phyloP scores from a whole-genome alignment of 306 rosid species.

The Inga oerstediana region DNA sequence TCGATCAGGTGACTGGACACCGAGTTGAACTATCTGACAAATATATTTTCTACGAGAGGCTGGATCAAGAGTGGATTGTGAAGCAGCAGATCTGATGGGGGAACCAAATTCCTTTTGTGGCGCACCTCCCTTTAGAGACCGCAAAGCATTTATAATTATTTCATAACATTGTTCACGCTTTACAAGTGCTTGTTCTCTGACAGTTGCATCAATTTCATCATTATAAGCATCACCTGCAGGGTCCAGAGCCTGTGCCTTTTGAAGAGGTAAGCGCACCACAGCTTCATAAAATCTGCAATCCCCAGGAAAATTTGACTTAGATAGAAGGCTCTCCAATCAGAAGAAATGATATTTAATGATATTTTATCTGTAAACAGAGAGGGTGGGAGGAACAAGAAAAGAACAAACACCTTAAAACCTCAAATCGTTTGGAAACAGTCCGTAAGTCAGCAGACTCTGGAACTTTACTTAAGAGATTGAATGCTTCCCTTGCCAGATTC shows the following conservation, averaged over 20 bases:
- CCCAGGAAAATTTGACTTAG: conserved; percentile 27
- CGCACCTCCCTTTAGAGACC: conserved; percentile 73
- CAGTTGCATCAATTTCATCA: conserved; percentile 82
- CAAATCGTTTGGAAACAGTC: conserved; percentile 94
- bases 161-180: conserved; percentile 89
- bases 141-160: conserved; percentile 80
- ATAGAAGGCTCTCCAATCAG: conserved; percentile 30
- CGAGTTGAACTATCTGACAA: conserved; percentile 92
- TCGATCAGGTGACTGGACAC: conserved; percentile 91
- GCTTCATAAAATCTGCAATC: conserved; percentile 94
- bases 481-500: conserved; percentile 89
- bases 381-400: conserved; percentile 6
- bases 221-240: conserved; percentile 88
- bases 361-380: neutral
- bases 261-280: conserved; percentile 91
- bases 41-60: conserved; percentile 77
- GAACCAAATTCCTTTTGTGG: conserved; percentile 80
- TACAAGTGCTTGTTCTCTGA: conserved; percentile 77
- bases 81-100: conserved; percentile 64
- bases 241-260: conserved; percentile 96
- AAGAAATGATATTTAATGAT: conserved; percentile 10
- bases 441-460: conserved; percentile 94
- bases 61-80: conserved; percentile 70
- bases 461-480: conserved; percentile 80
- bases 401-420: conserved; percentile 79